Conservation (phyloP, 352 stramenopile genomes). For the Phytophthora fragariaefolia region DNA sequence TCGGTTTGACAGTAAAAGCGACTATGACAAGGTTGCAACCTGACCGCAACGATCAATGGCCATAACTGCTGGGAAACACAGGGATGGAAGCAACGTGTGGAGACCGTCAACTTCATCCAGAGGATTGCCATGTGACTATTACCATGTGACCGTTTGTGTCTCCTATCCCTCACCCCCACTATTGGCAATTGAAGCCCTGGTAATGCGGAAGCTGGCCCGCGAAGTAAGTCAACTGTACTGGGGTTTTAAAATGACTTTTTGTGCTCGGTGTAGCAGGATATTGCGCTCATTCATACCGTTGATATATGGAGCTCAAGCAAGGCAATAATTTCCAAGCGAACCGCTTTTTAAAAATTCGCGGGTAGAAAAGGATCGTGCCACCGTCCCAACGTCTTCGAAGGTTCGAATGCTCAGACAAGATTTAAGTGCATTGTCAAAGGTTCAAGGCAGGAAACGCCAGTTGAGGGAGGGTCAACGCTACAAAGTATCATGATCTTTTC, state of each 20-base stretch:
- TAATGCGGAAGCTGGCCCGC: background rate
- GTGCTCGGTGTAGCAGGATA: no score
- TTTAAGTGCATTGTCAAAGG: background rate
- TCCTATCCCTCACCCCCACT: background rate
- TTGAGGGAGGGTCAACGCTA: no score
- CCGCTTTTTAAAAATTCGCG: background rate
- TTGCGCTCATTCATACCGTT: background rate
- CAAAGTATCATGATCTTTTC: background rate
- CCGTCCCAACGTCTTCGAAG: background rate
- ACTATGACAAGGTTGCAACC: background rate
- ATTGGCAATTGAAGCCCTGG: background rate
- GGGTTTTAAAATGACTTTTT: background rate
- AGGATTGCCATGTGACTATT: background rate
- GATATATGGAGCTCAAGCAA: background rate
- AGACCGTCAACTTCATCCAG: background rate
- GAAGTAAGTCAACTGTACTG: background rate
- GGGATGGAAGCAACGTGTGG: background rate
- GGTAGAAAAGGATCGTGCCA: background rate
- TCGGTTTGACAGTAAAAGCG: slow-evolving; percentile 5
- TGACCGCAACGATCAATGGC: background rate
- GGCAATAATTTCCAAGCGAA: background rate
- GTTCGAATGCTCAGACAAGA: background rate
- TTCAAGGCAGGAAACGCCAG: no score
- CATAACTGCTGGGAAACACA: slow-evolving; percentile 7
- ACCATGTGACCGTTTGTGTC: slow-evolving; percentile 5